These are phyloP conservation scores for Aspergillus bridgeri DNA, from an alignment of 495 filamentous ascomycete genomes.

Conservation along the genomic window DNA sequence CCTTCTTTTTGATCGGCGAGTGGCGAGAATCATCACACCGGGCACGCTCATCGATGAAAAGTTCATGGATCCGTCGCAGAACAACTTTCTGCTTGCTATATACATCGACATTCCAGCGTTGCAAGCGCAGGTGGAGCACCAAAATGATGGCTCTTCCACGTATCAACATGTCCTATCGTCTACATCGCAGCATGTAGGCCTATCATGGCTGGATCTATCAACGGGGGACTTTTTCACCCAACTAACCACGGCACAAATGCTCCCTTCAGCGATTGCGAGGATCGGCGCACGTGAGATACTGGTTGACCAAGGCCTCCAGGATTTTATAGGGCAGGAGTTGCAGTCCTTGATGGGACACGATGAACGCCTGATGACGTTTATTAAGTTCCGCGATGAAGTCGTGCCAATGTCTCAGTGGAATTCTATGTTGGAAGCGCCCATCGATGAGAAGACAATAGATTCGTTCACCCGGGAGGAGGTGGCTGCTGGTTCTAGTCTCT, in stretches of 20 bases:
- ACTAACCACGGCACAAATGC: constrained; percentile 63
- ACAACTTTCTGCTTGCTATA: constrained; percentile 85
- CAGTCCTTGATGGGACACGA: constrained; percentile 41
- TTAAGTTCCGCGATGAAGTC: constrained; percentile 29
- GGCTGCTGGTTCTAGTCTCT: constrained; percentile 66
- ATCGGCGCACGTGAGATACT: constrained; percentile 85
- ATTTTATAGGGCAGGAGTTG: constrained; percentile 39
- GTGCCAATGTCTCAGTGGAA: constrained; percentile 61
- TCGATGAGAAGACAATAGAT: constrained; percentile 33
- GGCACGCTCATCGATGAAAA: constrained; percentile 96
- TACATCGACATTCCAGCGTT: constrained; percentile 44
- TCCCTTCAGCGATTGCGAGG: constrained; percentile 74
- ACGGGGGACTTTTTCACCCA: constrained; percentile 93
- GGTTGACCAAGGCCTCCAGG: constrained; percentile 59
- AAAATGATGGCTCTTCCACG: constrained; percentile 20
- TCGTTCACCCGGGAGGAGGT: constrained; percentile 48
- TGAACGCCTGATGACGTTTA: constrained; percentile 46
- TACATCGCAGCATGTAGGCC: constrained; percentile 55
- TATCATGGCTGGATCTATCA: constrained; percentile 93
- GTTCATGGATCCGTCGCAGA: constrained; percentile 88
- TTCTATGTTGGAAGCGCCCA: constrained; percentile 69
- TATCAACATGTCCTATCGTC: constrained; percentile 38
- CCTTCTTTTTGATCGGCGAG: constrained; percentile 75
- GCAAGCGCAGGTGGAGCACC: constrained; percentile 16
- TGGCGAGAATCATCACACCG: constrained; percentile 85